Conservation (phyloP, 306 rosid genomes). For the Corylus heterophylla region DNA sequence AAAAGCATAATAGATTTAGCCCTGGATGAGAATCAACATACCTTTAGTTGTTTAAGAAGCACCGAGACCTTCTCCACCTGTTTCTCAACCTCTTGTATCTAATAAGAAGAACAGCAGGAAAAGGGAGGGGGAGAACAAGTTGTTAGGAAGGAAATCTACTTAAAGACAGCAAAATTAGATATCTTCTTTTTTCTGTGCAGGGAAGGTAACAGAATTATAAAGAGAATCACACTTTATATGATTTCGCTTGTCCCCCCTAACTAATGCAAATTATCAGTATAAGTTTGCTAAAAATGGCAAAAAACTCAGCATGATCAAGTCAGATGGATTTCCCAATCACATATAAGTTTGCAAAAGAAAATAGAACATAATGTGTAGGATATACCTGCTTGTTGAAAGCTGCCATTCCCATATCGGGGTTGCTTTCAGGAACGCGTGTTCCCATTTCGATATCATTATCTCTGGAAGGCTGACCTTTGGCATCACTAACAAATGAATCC, state of each 20-base stretch:
- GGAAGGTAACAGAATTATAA: neutral
- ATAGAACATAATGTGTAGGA: conserved; percentile 13
- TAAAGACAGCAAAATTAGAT: neutral
- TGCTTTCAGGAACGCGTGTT: conserved; percentile 44
- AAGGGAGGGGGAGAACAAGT: neutral
- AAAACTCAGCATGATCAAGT: conserved; percentile 5
- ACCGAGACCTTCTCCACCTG: conserved; percentile 65
- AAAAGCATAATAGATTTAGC: conserved; percentile 3
- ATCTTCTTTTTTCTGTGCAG: neutral
- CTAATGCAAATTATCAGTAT: neutral
- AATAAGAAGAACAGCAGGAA: conserved; percentile 22
- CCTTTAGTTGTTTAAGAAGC: conserved; percentile 81
- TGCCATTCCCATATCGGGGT: conserved; percentile 67
- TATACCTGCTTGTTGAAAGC: conserved; percentile 83
- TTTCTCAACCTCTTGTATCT: conserved; percentile 75
- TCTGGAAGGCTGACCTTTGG: conserved; percentile 63
- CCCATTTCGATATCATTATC: conserved; percentile 88
- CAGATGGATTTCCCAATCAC: neutral
- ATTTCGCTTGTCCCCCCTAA: neutral
- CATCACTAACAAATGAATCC: conserved; percentile 80
- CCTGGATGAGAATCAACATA: conserved; percentile 28
- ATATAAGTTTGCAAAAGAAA: conserved; percentile 14
- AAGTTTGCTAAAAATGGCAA: neutral
- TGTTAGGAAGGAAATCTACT: conserved; percentile 2
- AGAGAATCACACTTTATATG: neutral